These are phyloP conservation scores for Emericellopsis cladophorae DNA, from an alignment of 2,329 filamentous ascomycete species.

Conservation along the genomic window DNA sequence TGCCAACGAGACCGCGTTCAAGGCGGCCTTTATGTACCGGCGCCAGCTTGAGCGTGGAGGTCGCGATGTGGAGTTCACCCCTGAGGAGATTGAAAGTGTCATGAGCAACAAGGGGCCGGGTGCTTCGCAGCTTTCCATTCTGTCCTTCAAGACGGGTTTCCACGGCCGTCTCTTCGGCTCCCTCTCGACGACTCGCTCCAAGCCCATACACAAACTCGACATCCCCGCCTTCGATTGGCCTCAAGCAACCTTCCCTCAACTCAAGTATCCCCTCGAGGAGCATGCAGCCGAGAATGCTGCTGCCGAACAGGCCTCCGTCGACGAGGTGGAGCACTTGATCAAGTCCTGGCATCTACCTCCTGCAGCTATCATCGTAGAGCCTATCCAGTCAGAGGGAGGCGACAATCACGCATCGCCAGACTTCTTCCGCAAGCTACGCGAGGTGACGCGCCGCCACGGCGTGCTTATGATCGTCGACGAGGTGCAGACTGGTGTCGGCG, in stretches of 20 bases:
- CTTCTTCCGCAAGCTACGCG: slow-evolving; percentile 78
- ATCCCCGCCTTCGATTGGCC: slow-evolving; percentile 95
- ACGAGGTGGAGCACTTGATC: slow-evolving; percentile 74
- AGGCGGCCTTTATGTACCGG: slow-evolving; percentile 90
- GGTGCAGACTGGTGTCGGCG: slow-evolving; percentile 86
- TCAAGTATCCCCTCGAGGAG: slow-evolving; percentile 79
- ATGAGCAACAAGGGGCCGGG: slow-evolving; percentile 77
- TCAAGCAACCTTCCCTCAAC: slow-evolving; percentile 70
- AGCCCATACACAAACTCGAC: slow-evolving; percentile 89
- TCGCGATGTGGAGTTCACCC: slow-evolving; percentile 59
- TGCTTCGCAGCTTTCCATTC: slow-evolving; percentile 64
- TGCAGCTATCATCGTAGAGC: slow-evolving; percentile 75
- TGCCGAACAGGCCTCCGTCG: slow-evolving; percentile 69
- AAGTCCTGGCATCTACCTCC: slow-evolving; percentile 67
- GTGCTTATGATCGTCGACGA: slow-evolving; percentile 87
- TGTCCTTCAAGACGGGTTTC: slow-evolving; percentile 82
- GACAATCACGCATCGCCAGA: slow-evolving; percentile 84
- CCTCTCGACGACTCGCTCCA: slow-evolving; percentile 80
- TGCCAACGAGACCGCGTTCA: slow-evolving; percentile 90
- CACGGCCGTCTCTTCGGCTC: slow-evolving; percentile 84
- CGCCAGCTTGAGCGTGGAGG: slow-evolving; percentile 73
- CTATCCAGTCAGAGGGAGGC: slow-evolving; percentile 85
- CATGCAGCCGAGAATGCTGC: slow-evolving; percentile 69
- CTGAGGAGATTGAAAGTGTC: slow-evolving; percentile 57
- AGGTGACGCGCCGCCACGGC: slow-evolving; percentile 62